Evolutionary conservation across 2,329 filamentous ascomycete species (phyloP).

Genomic region (Sclerotinia sclerotiorum): DNA sequence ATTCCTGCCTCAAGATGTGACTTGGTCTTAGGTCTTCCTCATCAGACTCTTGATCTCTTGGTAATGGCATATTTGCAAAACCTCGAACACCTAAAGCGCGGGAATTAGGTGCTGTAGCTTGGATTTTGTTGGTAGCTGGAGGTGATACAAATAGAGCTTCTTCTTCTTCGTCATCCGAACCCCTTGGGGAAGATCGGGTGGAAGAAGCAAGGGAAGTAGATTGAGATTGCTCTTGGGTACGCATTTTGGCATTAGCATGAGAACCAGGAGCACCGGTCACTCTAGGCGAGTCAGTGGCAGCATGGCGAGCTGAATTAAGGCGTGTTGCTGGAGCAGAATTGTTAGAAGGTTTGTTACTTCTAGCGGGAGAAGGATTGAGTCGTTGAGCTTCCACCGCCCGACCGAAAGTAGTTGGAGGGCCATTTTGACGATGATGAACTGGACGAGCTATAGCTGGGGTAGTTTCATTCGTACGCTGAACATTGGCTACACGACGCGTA

Average conservation of each 20-base stretch:
- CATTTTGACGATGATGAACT: background rate
- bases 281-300: too few relatives aligned
- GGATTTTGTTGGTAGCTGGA: background rate
- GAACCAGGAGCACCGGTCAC: background rate
- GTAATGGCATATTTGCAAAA: slow-evolving; percentile 11
- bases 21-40: slow-evolving; percentile 10
- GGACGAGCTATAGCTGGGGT: background rate
- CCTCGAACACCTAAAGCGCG: background rate
- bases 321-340: background rate
- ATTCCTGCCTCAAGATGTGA: background rate
- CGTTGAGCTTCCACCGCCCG: background rate
- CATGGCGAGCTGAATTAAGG: background rate
- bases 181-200: background rate
- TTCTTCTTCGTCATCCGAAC: background rate
- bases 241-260: background rate
- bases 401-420: background rate
- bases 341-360: background rate
- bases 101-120: background rate
- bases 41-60: slow-evolving; percentile 8
- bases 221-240: background rate
- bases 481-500: background rate
- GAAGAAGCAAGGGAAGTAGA: background rate
- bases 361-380: background rate
- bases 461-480: background rate
- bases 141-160: background rate